These are phyloP conservation scores for Conringia planisiliqua DNA, from an alignment of 345 rosid genomes.

Conservation along the genomic window DNA sequence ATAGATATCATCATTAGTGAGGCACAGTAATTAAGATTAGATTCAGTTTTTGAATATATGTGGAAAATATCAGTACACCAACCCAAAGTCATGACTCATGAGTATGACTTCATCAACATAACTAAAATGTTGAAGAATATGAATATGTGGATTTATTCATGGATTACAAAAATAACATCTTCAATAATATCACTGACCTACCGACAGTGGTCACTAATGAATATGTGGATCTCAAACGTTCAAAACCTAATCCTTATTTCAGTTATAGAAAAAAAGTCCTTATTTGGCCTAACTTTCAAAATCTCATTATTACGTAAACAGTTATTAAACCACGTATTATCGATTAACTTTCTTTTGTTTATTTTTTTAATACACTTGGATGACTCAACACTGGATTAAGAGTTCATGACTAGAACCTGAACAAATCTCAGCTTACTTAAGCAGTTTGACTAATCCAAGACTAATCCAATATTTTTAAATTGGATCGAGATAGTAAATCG, in stretches of 20 bases:
- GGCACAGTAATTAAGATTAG: neutral
- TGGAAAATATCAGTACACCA: neutral
- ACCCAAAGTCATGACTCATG: neutral
- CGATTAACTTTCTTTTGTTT: neutral
- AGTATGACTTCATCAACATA: neutral
- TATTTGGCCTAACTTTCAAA: neutral
- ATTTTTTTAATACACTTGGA: neutral
- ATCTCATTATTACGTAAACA: neutral
- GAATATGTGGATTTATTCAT: neutral
- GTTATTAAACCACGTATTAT: neutral
- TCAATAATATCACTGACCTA: neutral
- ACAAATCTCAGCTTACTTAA: too few species aligned
- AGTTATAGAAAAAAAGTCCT: neutral
- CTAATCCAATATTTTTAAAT: too few species aligned
- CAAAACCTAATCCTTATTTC: neutral
- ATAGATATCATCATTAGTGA: neutral
- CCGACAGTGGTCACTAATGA: slow-evolving; percentile 5
- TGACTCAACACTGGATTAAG: too few species aligned
- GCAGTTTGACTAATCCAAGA: too few species aligned
- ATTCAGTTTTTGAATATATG: neutral
- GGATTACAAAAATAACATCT: neutral
- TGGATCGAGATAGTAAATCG: too few species aligned
- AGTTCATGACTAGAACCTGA: too few species aligned
- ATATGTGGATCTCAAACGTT: slow-evolving; percentile 11
- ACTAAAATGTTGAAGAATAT: neutral